Evolutionary conservation across 495 filamentous ascomycete species (phyloP).

Genomic region (Xylaria scruposa): DNA sequence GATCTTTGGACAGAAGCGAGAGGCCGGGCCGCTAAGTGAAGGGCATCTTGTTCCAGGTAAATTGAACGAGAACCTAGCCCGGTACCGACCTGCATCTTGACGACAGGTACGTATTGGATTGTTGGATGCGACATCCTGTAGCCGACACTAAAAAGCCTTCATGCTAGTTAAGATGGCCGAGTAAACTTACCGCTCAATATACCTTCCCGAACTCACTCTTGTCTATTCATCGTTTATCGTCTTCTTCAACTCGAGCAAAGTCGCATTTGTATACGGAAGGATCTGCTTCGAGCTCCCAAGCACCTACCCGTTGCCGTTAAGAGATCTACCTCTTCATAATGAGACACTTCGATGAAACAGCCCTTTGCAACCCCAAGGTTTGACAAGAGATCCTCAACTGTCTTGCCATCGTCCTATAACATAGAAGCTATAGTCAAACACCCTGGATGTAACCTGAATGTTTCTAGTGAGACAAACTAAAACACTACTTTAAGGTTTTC

Average conservation of each 20-base stretch:
- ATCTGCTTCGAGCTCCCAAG: not conserved
- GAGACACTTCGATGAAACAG: not conserved
- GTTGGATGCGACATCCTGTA: not conserved
- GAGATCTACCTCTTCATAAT: not conserved
- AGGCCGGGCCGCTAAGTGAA: conserved; percentile 25
- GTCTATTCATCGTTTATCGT: not conserved
- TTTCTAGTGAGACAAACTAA: not conserved
- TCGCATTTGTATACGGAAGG: not conserved
- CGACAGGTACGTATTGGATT: not conserved
- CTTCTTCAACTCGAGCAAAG: not conserved
- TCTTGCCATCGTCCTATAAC: not conserved
- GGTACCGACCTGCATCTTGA: not conserved
- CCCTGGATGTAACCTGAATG: not conserved
- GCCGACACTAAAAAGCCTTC: not conserved
- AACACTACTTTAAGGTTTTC: not conserved
- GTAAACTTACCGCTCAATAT: not conserved
- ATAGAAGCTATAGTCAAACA: not conserved
- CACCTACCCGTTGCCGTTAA: not conserved
- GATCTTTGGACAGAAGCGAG: conserved; percentile 37
- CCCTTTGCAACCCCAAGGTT: not conserved
- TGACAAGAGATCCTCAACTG: not conserved
- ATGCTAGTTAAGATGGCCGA: not conserved
- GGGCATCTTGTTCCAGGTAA: conserved; percentile 5
- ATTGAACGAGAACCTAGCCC: conserved; percentile 7
- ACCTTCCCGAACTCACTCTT: not conserved